Evolutionary conservation across 2,329 filamentous ascomycete species (phyloP), one percentile per base, ranked within the genome.

Genomic region (Leptoxyphium fumago): DNA sequence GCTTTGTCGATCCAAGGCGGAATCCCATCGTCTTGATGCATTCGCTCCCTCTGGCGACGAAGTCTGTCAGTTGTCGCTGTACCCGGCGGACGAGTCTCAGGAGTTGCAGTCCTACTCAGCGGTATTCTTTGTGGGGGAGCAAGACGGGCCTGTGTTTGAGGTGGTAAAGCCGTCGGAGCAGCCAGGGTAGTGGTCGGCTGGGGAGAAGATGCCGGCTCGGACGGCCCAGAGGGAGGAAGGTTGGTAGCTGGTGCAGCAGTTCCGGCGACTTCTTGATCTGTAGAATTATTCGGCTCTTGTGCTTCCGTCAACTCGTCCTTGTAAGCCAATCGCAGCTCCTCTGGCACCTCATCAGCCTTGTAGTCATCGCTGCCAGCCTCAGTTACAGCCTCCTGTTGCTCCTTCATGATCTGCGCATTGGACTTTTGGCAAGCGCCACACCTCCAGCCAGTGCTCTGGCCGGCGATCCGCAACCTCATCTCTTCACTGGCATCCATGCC

Each of bases 1-100:
- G 80, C 74, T 49, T 84, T 77, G 61, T 94, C 88, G 14, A 94
- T 70, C 82, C 85, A 94, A 10, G 78, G 65, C 1, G 80, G 75
- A 13, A 84, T 73, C 2, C 68, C 74, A 26, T 74, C 70, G 43
- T 69, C 52, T 36, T 58, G 32, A 13, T 36, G 32, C 15, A 36
- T 13, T 36, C 15, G 13, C 15, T 36, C 13, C 9, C 32, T 36
- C 32, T 36, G 32, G 5, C 32, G 32, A 15, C 15, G 32, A 36
- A 36, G 32, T 9, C 32, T 36, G 11, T 36, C 32, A 36, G 32
- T 36, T 4, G 32, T 36, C 32, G 32, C 32, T 36, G 32, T 13
- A 13, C 32, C 32, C 11, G 32, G 32, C 13, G 32, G 32, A 36
- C 32, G 32, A 13, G 32, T 36, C 15, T 36, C 32, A 13, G 32